Evolutionary conservation across 129 eudicot genomes (phyloP).

Genomic region (Flaveria brownii): DNA sequence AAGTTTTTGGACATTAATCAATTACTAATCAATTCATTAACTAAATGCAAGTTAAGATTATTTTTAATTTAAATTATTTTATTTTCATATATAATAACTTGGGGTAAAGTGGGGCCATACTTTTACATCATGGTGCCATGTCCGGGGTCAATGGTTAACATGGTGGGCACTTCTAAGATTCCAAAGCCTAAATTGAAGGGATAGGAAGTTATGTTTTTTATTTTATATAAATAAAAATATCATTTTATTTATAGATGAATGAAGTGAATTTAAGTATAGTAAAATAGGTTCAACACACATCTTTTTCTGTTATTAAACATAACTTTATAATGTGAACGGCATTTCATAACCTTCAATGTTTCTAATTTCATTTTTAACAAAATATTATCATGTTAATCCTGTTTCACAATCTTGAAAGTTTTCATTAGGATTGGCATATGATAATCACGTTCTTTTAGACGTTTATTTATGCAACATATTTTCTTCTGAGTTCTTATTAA

Average conservation of each 20-base stretch:
- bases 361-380: not conserved
- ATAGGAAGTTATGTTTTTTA: conserved; percentile 18
- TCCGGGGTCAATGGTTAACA: conserved; percentile 17
- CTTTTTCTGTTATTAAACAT: no score
- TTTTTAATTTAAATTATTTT: not conserved
- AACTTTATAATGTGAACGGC: not conserved
- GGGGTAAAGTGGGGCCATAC: not conserved
- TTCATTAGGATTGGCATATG: not conserved
- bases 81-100: not conserved
- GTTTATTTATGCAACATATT: no score
- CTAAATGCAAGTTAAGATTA: not conserved
- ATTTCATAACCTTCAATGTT: not conserved
- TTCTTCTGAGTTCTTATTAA: not conserved
- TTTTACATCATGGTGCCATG: conserved; percentile 21
- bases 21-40: not conserved
- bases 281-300: no score
- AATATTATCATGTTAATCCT: not conserved
- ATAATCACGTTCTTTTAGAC: not conserved
- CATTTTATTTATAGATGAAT: not conserved
- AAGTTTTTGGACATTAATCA: not conserved
- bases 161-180: conserved; percentile 27
- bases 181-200: conserved; percentile 53
- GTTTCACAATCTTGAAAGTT: not conserved
- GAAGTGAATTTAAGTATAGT: not conserved
- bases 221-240: not conserved